These are phyloP conservation scores for Thielaviopsis cerberus DNA, from an alignment of 2,329 filamentous ascomycete species.

Conservation along the genomic window DNA sequence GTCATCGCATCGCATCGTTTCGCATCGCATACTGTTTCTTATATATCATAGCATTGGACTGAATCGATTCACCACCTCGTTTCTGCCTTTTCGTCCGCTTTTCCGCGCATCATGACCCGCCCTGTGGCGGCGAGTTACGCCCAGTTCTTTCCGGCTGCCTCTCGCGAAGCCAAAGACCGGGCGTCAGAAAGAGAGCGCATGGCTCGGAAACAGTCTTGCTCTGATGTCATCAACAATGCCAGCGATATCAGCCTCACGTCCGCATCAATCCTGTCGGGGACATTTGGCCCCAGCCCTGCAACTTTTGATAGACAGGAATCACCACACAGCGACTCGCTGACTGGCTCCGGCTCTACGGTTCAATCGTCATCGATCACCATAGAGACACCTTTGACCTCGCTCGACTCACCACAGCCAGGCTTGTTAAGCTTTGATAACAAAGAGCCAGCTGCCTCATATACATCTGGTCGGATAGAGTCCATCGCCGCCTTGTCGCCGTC, in stretches of 20 bases:
- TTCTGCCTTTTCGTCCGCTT: neutral
- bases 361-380: constrained; percentile 23
- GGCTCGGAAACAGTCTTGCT: constrained; percentile 1
- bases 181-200: constrained; percentile 42
- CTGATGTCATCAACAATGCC: neutral
- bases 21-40: neutral
- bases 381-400: constrained; percentile 31
- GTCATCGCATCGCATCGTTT: neutral
- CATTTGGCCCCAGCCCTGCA: neutral
- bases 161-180: constrained; percentile 41
- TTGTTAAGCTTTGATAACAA: neutral
- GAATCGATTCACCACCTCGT: neutral
- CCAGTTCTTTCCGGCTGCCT: constrained; percentile 69
- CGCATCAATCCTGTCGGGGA: neutral
- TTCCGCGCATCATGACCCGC: constrained; percentile 52
- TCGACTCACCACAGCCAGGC: constrained; percentile 27
- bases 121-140: constrained; percentile 59
- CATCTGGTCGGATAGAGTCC: constrained; percentile 18
- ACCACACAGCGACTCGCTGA: constrained; percentile 45
- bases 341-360: constrained; percentile 42
- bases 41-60: neutral
- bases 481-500: neutral
- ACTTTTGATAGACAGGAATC: constrained; percentile 23
- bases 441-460: constrained; percentile 8
- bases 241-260: neutral